phyloP scores from a whole-genome alignment of 1,284 basidiomycete species.

The Volvariella volvacea region DNA sequence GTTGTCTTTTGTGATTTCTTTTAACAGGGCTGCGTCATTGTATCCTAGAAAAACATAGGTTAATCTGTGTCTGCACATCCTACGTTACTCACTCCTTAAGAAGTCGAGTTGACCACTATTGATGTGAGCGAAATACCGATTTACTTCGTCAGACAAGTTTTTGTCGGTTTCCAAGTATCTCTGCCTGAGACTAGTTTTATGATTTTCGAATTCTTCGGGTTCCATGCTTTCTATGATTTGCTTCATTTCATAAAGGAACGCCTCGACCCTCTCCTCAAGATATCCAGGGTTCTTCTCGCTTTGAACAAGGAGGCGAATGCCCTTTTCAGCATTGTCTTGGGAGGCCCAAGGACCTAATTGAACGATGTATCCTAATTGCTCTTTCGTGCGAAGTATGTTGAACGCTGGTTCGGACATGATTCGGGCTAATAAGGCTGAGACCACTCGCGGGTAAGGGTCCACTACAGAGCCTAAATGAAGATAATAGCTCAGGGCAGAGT shows the following conservation, averaged over 20 bases:
- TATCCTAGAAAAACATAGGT: conserved; percentile 35
- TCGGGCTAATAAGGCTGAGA: conserved; percentile 60
- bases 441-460: conserved; percentile 53
- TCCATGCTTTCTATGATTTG: conserved; percentile 50
- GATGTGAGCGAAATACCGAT: conserved; percentile 69
- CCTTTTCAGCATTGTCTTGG: conserved; percentile 61
- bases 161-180: conserved; percentile 52
- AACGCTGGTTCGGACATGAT: conserved; percentile 90
- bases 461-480: conserved; percentile 62
- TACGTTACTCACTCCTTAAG: conserved; percentile 30
- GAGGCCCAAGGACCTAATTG: conserved; percentile 50
- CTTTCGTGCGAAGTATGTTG: conserved; percentile 89
- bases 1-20: conserved; percentile 68
- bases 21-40: conserved; percentile 61
- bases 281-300: conserved; percentile 83
- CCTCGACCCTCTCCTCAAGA: conserved; percentile 85
- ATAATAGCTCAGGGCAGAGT: conserved; percentile 81
- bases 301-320: conserved; percentile 87
- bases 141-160: conserved; percentile 75
- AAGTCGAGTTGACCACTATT: conserved; percentile 77
- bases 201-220: conserved; percentile 57
- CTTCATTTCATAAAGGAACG: conserved; percentile 75
- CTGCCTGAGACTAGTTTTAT: conserved; percentile 57
- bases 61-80: too few species aligned
- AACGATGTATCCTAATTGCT: conserved; percentile 94